phyloP scores from a whole-genome alignment of 1,284 basidiomycete species.

The Trametes sp. region DNA sequence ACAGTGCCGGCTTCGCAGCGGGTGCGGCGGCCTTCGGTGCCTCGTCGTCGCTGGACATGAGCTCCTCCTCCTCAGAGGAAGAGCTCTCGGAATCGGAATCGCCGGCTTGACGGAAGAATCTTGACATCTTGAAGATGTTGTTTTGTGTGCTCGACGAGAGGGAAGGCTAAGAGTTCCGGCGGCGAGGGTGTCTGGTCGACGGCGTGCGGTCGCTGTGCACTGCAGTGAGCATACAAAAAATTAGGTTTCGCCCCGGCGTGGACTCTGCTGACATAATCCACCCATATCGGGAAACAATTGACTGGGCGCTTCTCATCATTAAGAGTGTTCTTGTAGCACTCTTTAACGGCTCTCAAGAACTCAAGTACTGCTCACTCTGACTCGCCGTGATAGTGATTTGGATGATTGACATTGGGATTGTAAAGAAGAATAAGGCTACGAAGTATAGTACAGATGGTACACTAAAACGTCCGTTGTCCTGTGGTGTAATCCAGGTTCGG shows the following conservation, averaged over 20 bases:
- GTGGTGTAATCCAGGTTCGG: background rate
- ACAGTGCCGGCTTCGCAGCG: conserved; percentile 72
- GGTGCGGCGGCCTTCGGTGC: conserved; percentile 55
- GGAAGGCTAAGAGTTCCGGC: conserved; percentile 12
- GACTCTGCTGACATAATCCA: conserved; percentile 9
- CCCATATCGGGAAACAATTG: background rate
- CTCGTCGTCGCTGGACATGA: conserved; percentile 80
- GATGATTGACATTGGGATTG: background rate
- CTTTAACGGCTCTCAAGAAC: too few relatives aligned
- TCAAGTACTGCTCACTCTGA: too few relatives aligned
- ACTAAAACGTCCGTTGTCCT: conserved; percentile 10
- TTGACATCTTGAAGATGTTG: conserved; percentile 64
- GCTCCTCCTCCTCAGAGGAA: conserved; percentile 78
- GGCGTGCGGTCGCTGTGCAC: too few relatives aligned
- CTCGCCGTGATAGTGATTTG: background rate
- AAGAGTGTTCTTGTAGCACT: too few relatives aligned
- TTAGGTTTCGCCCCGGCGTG: conserved; percentile 29
- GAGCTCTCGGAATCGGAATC: conserved; percentile 84
- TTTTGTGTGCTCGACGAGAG: conserved; percentile 6
- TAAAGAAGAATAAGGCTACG: conserved; percentile 10
- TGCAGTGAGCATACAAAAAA: conserved; percentile 26
- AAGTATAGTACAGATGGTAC: conserved; percentile 16
- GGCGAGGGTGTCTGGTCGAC: conserved; percentile 23
- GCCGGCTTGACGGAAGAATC: conserved; percentile 86
- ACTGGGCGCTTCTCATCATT: too few relatives aligned